Evolutionary conservation across 176 grass and related monocot species (phyloP).

Genomic region (Juncus effusus): DNA sequence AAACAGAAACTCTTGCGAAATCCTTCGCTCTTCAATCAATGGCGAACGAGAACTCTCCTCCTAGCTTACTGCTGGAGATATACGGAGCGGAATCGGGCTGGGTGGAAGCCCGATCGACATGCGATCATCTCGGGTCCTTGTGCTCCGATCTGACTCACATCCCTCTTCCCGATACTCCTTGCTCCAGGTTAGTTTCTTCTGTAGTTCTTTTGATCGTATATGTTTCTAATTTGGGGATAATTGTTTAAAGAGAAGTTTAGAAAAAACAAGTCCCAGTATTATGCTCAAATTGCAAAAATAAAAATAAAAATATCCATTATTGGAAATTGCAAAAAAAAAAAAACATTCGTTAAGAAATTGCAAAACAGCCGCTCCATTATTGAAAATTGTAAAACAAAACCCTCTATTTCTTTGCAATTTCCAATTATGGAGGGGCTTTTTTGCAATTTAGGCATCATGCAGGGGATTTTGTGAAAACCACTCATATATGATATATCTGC

Average conservation of each 20-base stretch:
- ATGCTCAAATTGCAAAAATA: too few relatives aligned
- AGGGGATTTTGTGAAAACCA: not conserved
- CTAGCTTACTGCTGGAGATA: constrained; percentile 21
- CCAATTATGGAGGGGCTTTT: not conserved
- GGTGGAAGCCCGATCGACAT: constrained; percentile 78
- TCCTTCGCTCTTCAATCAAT: too few relatives aligned
- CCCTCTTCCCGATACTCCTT: constrained; percentile 53
- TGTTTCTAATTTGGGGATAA: not conserved
- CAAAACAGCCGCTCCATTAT: too few relatives aligned
- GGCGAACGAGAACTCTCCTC: too few relatives aligned
- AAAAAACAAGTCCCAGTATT: too few relatives aligned
- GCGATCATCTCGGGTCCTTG: constrained; percentile 56
- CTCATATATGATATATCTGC: too few relatives aligned
- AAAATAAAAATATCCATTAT: not conserved
- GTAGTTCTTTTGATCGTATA: not conserved
- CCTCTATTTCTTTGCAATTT: not conserved
- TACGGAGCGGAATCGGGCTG: constrained; percentile 51
- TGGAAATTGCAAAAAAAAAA: not conserved
- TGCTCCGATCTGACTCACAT: constrained; percentile 55
- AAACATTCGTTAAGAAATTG: not conserved
- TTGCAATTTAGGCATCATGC: not conserved
- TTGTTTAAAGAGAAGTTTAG: not conserved
- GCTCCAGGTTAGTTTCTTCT: constrained; percentile 42
- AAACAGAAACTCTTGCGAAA: too few relatives aligned
- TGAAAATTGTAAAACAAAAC: not conserved